Percentiles rank a stretch among this genome's conserved stretches.
These are phyloP conservation scores for Takashimella koratensis DNA, from an alignment of 1,284 basidiomycete species.

Conservation along the genomic window DNA sequence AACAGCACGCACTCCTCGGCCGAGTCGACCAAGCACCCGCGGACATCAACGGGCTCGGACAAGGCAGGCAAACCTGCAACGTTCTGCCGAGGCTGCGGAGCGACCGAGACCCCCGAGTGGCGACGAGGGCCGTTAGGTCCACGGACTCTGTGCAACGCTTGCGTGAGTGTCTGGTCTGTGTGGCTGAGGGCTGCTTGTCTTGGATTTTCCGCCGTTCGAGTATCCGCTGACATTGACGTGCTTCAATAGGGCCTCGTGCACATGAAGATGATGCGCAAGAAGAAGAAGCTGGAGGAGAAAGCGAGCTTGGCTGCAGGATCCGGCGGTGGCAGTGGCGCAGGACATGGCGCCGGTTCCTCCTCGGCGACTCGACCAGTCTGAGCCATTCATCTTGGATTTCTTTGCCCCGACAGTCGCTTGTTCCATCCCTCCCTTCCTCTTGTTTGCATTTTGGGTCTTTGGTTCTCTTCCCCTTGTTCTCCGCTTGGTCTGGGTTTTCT, in stretches of 20 bases:
- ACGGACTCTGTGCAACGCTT: constrained; percentile 48
- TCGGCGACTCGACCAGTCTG: no score
- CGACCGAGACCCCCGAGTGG: constrained; percentile 50
- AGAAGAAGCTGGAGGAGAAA: constrained; percentile 40
- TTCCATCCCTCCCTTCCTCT: no score
- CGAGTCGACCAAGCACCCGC: constrained; percentile 6
- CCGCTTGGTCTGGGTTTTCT: no score
- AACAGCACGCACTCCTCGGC: background rate
- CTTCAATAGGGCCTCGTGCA: constrained; percentile 40
- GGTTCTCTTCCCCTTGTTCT: no score
- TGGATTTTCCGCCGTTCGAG: background rate
- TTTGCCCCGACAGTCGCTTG: no score
- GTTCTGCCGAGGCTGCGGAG: constrained; percentile 44
- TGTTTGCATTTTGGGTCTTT: no score
- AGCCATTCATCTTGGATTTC: no score
- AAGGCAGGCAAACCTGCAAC: constrained; percentile 24
- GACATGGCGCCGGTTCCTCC: no score
- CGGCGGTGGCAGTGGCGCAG: no score
- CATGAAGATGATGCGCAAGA: constrained; percentile 44
- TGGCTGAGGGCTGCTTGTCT: no score
- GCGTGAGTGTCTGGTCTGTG: constrained; percentile 32
- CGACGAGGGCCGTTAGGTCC: constrained; percentile 48
- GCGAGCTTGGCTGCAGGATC: constrained; percentile 19
- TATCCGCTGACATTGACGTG: background rate
- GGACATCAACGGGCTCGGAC: constrained; percentile 10